Conservation (phyloP, 495 filamentous ascomycete species). For the Podospora pseudopauciseta region DNA sequence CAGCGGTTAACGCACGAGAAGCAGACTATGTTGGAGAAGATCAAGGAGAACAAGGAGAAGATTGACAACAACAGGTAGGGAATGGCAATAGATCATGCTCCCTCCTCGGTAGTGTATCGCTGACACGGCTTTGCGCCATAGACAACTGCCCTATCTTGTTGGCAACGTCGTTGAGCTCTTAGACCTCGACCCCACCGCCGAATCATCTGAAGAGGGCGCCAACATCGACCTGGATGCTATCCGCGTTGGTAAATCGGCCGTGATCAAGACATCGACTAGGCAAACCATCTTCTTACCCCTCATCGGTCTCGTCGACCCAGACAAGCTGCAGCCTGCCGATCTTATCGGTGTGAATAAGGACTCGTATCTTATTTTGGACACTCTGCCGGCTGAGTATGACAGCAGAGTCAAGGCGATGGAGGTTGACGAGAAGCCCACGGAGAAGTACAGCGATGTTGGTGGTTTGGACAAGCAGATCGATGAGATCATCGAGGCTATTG, state of each 20-base stretch:
- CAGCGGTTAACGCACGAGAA: conserved; percentile 94
- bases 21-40: conserved; percentile 91
- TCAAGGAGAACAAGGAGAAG: conserved; percentile 98
- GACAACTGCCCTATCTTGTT: conserved; percentile 96
- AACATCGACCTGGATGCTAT: conserved; percentile 98
- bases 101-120: conserved; percentile 7
- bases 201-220: conserved; percentile 93
- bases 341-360: conserved; percentile 99
- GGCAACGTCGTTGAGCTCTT: conserved; percentile 97
- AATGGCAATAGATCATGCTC: not conserved
- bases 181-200: conserved; percentile 92
- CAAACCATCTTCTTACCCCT: conserved; percentile 99
- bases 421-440: conserved; percentile 98
- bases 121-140: conserved; percentile 35
- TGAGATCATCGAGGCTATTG: conserved; percentile 97
- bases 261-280: conserved; percentile 99
- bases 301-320: conserved; percentile 93
- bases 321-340: conserved; percentile 88
- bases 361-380: conserved; percentile 97
- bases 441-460: conserved; percentile 98
- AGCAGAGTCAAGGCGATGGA: conserved; percentile 99
- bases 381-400: conserved; percentile 97
- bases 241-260: conserved; percentile 92
- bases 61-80: conserved; percentile 95
- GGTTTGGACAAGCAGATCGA: conserved; percentile 99